phyloP scores from a whole-genome alignment of 192 early-diverging fungal species.

The Backusella sp. region DNA sequence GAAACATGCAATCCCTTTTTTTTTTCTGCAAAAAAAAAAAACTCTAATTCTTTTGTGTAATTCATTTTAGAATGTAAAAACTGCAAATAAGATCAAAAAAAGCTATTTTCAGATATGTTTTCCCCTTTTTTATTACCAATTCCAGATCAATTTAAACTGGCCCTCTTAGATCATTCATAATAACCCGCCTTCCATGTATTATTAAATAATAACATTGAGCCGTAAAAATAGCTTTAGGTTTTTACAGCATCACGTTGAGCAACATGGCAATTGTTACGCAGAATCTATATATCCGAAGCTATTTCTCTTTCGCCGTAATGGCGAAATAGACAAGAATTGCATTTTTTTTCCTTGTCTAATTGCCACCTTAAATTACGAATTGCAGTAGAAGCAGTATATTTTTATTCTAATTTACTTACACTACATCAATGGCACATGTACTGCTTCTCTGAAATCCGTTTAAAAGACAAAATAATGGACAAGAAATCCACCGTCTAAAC shows the following conservation, averaged over 20 bases:
- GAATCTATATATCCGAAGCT: neutral
- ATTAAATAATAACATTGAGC: neutral
- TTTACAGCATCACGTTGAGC: neutral
- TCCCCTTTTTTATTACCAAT: neutral
- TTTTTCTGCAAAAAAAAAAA: neutral
- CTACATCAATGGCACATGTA: neutral
- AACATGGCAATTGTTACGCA: neutral
- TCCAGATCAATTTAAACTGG: neutral
- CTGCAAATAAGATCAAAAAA: neutral
- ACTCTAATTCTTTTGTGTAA: neutral
- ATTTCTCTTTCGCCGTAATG: neutral
- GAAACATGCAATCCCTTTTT: conserved; percentile 1
- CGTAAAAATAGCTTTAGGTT: neutral
- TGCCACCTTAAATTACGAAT: neutral
- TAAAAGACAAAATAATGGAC: neutral
- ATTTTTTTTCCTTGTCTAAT: neutral
- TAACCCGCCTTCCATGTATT: neutral
- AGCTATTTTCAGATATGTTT: neutral
- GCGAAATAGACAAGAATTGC: neutral
- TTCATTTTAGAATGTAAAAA: neutral
- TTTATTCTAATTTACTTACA: neutral
- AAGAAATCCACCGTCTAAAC: neutral
- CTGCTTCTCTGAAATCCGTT: no score
- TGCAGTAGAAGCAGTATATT: neutral
- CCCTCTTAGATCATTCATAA: neutral